Base-by-base conservation (phyloP, 2,329 filamentous ascomycete species). In the Cytospora paraplurivora region DNA sequence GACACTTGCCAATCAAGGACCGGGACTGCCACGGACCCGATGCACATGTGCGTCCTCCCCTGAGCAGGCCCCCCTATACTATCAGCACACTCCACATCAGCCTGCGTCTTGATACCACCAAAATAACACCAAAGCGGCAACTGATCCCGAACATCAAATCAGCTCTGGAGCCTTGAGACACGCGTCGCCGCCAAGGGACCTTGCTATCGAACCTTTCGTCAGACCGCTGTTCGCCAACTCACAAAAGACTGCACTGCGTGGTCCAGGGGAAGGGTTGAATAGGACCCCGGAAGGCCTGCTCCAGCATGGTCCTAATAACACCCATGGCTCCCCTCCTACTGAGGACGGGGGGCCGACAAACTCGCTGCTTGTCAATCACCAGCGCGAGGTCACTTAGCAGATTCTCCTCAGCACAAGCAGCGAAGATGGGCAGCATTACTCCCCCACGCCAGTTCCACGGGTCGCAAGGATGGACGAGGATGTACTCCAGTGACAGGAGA, bases 401-500 rank as follows among this genome's bases (percentile, higher is more conserved):
- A 32, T 13, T 35, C 12, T 37, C 15, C 7, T 27, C 35, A 38
- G 17, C 34, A 21, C 17, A 49, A 37, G 15, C n/a, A 50, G 21
- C 56, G 10, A 35, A 27, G 35, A 66, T 66, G 64, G 64, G 64
- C n/a, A 62, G 51, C 33, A 55, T 66, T 37, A 66, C 62, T 15
- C 64, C 64, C 13, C 64, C 64, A 13, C 41, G 56, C 17, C 62
- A 56, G 49, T 59, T 66, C 41, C 44, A 64, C 10, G 54, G 34
- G 6, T 10, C 57, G 8, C 57, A 62, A 17, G 62, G 57, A 34
- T 66, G 64, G 64, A 66, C 64, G 13, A 61, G 64, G 38, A 58
- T 66, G 64, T 66, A 66, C 32, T 66, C 64, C 6, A 64, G 62
- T 27, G 64, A 63, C 50, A 62, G 62, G 49, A 64, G 41, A 35